Evolutionary conservation across 2,329 filamentous ascomycete genomes (phyloP).

Genomic region (Diplodia intermedia): DNA sequence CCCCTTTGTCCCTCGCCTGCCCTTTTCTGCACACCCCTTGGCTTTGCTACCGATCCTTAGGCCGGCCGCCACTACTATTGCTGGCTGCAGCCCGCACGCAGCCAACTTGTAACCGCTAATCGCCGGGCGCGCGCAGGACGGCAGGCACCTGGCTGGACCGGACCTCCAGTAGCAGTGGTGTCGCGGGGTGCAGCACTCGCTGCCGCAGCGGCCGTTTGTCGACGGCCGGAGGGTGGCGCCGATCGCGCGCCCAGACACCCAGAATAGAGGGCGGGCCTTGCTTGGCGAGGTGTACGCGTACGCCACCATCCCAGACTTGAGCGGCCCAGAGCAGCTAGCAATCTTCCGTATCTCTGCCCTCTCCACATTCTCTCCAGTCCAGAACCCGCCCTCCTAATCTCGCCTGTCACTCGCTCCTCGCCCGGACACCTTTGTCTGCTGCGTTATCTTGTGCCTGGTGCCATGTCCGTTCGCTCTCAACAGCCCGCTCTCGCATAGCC

Average conservation of each 20-base stretch:
- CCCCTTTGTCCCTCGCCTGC: conserved; percentile 22
- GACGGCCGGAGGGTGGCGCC: conserved; percentile 14
- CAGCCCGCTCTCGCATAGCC: conserved; percentile 18
- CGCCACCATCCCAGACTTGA: conserved; percentile 24
- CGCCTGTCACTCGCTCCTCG: conserved; percentile 30
- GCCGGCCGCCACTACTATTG: not conserved
- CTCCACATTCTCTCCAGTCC: conserved; percentile 30
- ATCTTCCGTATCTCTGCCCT: conserved; percentile 31
- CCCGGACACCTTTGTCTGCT: not conserved
- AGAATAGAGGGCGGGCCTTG: conserved; percentile 29
- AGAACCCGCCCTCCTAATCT: conserved; percentile 10
- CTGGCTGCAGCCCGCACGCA: not conserved
- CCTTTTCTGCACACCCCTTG: conserved; percentile 21
- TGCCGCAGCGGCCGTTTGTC: conserved; percentile 24
- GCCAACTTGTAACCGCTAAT: not conserved
- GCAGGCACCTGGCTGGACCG: not conserved
- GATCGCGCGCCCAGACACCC: conserved; percentile 20
- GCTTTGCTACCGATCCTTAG: not conserved
- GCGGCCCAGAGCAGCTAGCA: conserved; percentile 17
- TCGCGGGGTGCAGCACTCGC: conserved; percentile 19
- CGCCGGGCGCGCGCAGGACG: not conserved
- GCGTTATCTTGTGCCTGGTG: conserved; percentile 29
- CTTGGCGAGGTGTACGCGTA: conserved; percentile 26
- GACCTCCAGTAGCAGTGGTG: conserved; percentile 14
- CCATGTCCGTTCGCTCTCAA: conserved; percentile 31